These are phyloP conservation scores for Pleurotus salmoneostramineus DNA, from an alignment of 768 basidiomycete species.

Conservation along the genomic window DNA sequence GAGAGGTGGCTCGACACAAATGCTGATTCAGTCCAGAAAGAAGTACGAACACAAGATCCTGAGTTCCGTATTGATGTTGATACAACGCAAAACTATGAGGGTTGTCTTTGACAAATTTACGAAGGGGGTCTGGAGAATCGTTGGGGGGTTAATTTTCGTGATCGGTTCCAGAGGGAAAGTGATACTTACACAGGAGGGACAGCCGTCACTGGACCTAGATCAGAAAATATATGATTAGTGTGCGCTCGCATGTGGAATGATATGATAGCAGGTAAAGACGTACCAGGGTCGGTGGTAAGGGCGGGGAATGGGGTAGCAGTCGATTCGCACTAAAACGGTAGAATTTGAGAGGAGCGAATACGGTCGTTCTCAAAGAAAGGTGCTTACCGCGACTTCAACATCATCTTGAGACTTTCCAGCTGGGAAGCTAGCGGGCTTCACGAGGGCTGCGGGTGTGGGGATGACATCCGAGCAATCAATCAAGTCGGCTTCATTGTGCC, in stretches of 20 bases:
- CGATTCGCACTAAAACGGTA: background rate
- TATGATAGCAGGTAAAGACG: background rate
- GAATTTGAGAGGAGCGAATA: background rate
- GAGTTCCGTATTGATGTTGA: background rate
- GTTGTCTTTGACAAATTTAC: background rate
- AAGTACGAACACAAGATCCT: background rate
- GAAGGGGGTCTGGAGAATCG: background rate
- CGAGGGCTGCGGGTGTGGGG: slow-evolving; percentile 24
- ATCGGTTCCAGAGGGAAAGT: background rate
- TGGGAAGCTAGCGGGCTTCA: slow-evolving; percentile 21
- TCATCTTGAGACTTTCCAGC: slow-evolving; percentile 22
- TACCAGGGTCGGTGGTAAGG: slow-evolving; percentile 2
- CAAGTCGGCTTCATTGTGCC: slow-evolving; percentile 29
- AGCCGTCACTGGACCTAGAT: slow-evolving; percentile 3
- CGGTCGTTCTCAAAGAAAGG: background rate
- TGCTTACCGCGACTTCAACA: slow-evolving; percentile 24
- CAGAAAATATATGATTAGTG: too few relatives aligned
- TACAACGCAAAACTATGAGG: background rate
- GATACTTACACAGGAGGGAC: slow-evolving; percentile 1
- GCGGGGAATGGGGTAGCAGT: slow-evolving; percentile 5
- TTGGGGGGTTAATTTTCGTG: background rate
- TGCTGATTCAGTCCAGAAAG: background rate
- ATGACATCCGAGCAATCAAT: slow-evolving; percentile 45
- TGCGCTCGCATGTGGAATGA: too few relatives aligned
- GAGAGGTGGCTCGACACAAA: too few relatives aligned